Evolutionary conservation across 108 stramenopile genomes (phyloP).

Genomic region (Discostella pseudostelligera): DNA sequence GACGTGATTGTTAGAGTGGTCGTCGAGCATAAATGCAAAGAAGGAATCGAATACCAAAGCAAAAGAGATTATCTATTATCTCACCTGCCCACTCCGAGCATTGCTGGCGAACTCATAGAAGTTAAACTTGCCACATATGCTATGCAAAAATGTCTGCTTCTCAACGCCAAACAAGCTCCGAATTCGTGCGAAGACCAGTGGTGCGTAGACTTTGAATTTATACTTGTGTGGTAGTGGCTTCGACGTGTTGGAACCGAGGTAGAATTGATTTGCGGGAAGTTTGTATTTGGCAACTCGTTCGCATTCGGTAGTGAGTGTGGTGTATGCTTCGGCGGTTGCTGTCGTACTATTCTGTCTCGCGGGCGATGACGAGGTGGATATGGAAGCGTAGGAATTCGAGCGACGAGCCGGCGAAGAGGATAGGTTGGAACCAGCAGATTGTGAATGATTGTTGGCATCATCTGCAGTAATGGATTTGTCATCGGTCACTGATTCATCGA

Average conservation of each 20-base stretch:
- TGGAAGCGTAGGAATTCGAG: background rate
- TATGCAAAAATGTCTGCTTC: constrained; percentile 73
- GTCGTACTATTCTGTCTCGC: no score
- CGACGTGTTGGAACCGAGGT: constrained; percentile 34
- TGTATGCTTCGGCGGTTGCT: constrained; percentile 2
- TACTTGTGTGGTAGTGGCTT: constrained; percentile 61
- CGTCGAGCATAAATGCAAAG: no score
- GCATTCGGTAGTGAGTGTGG: constrained; percentile 35
- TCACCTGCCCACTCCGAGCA: constrained; percentile 75
- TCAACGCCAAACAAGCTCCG: constrained; percentile 63
- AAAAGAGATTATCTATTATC: no score
- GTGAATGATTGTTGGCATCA: background rate
- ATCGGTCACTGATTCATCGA: background rate
- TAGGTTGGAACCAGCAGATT: background rate
- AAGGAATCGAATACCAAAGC: no score
- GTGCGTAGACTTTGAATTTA: constrained; percentile 90
- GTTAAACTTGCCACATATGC: constrained; percentile 82
- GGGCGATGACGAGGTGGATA: no score
- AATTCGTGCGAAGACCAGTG: constrained; percentile 62
- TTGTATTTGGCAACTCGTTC: constrained; percentile 44
- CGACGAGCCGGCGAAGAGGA: constrained; percentile 5
- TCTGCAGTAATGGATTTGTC: no score
- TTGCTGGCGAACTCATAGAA: constrained; percentile 91
- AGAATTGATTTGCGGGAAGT: constrained; percentile 44
- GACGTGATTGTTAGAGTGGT: no score